Percentiles rank a stretch among this genome's conserved stretches.
phyloP scores from a whole-genome alignment of 2,329 filamentous ascomycete genomes.

The Capronia epimyces region DNA sequence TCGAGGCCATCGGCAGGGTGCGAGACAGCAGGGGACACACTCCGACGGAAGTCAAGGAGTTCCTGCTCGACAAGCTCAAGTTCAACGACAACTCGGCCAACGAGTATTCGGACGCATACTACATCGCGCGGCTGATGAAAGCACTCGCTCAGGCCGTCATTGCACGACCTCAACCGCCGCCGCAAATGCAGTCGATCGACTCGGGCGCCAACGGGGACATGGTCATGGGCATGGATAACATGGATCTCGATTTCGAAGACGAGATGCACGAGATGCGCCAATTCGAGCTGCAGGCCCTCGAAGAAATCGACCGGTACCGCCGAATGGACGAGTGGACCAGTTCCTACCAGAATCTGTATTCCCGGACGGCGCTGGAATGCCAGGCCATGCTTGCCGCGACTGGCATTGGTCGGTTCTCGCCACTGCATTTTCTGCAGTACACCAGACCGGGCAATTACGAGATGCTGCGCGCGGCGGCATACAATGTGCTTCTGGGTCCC shows the following conservation, averaged over 20 bases:
- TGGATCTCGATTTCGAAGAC: slow-evolving; percentile 43
- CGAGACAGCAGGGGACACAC: slow-evolving; percentile 70
- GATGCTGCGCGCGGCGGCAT: slow-evolving; percentile 55
- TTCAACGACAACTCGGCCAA: slow-evolving; percentile 96
- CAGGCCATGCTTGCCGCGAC: slow-evolving; percentile 51
- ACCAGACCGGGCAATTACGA: slow-evolving; percentile 56
- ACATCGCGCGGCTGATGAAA: slow-evolving; percentile 72
- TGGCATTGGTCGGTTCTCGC: slow-evolving; percentile 48
- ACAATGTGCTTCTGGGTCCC: slow-evolving; percentile 53
- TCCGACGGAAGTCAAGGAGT: slow-evolving; percentile 70
- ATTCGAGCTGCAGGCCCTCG: slow-evolving; percentile 53
- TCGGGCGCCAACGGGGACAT: neutral
- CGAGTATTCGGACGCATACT: slow-evolving; percentile 79
- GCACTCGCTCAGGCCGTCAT: slow-evolving; percentile 55
- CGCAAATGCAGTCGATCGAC: neutral
- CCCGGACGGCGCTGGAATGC: slow-evolving; percentile 57
- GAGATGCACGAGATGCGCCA: slow-evolving; percentile 49
- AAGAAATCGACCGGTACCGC: slow-evolving; percentile 58
- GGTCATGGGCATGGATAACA: slow-evolving; percentile 36
- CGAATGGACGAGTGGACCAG: slow-evolving; percentile 63
- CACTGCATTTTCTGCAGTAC: slow-evolving; percentile 57
- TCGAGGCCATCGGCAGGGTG: slow-evolving; percentile 71
- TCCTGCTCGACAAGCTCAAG: slow-evolving; percentile 80
- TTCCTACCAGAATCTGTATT: slow-evolving; percentile 61
- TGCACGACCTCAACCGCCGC: slow-evolving; percentile 36